phyloP scores from a whole-genome alignment of 805 yeast species.

The Isabelozyma rhagii region DNA sequence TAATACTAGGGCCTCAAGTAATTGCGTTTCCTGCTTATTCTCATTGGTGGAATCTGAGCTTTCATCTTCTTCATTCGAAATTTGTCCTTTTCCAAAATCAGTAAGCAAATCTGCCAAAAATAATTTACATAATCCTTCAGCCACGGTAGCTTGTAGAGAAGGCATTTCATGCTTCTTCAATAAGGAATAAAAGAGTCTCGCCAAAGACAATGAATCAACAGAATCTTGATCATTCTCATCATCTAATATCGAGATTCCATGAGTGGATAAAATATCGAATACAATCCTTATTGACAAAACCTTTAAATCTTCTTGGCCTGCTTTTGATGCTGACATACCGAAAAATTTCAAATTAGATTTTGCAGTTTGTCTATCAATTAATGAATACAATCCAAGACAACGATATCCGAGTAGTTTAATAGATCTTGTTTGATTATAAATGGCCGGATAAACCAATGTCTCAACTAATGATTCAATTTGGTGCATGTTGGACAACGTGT shows the following conservation, averaged over 20 bases:
- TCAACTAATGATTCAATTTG: slow-evolving; percentile 68
- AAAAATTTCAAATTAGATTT: slow-evolving; percentile 60
- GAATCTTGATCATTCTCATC: slow-evolving; percentile 37
- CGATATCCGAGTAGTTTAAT: slow-evolving; percentile 64
- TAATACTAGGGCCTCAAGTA: slow-evolving; percentile 67
- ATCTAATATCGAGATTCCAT: slow-evolving; percentile 69
- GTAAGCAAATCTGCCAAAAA: slow-evolving; percentile 71
- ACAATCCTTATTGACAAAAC: slow-evolving; percentile 65
- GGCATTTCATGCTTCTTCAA: slow-evolving; percentile 56
- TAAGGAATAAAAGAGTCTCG: slow-evolving; percentile 66
- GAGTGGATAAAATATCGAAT: slow-evolving; percentile 73
- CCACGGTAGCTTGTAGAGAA: slow-evolving; percentile 72
- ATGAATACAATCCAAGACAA: slow-evolving; percentile 77
- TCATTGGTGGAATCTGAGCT: slow-evolving; percentile 16
- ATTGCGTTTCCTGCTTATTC: slow-evolving; percentile 28
- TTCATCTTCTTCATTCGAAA: slow-evolving; percentile 9
- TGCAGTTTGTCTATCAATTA: slow-evolving; percentile 64
- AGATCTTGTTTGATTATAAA: slow-evolving; percentile 44
- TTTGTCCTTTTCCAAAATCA: slow-evolving; percentile 48
- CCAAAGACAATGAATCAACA: slow-evolving; percentile 64
- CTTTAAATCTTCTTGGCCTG: slow-evolving; percentile 55
- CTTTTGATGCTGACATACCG: slow-evolving; percentile 67
- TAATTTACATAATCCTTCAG: slow-evolving; percentile 82
- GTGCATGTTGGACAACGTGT: slow-evolving; percentile 61
- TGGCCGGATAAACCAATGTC: slow-evolving; percentile 76